A percentile compares a stretch with the other conserved stretches of the same genome.
phyloP scores from a whole-genome alignment of 2,329 filamentous ascomycete genomes.

The Pseudonectria foliicola region DNA sequence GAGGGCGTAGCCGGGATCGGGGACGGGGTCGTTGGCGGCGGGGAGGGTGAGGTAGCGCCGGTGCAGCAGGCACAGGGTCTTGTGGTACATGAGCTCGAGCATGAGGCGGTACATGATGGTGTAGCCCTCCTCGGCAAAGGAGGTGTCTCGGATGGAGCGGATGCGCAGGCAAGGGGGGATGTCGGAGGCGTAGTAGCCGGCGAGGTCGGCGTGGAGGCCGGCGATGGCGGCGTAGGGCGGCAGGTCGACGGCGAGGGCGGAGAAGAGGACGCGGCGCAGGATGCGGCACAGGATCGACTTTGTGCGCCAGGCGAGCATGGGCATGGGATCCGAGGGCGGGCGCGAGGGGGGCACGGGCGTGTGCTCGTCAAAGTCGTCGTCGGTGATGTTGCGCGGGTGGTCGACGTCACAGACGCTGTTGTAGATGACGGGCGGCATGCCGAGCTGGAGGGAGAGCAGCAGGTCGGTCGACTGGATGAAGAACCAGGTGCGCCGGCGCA shows the following conservation, averaged over 20 bases:
- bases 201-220: slow-evolving; percentile 34
- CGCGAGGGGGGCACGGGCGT: slow-evolving; percentile 35
- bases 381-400: slow-evolving; percentile 38
- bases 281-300: slow-evolving; percentile 38
- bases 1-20: slow-evolving; percentile 28
- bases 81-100: slow-evolving; percentile 41
- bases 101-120: slow-evolving; percentile 43
- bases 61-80: slow-evolving; percentile 43
- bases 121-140: slow-evolving; percentile 36
- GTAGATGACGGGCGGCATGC: slow-evolving; percentile 43
- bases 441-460: slow-evolving; percentile 44
- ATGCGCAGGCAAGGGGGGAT: slow-evolving; percentile 35
- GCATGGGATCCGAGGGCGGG: slow-evolving; percentile 35
- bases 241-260: slow-evolving; percentile 31
- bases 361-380: slow-evolving; percentile 46
- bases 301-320: slow-evolving; percentile 34
- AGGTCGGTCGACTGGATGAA: slow-evolving; percentile 41
- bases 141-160: slow-evolving; percentile 34
- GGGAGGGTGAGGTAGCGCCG: slow-evolving; percentile 34
- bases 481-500: slow-evolving; percentile 43
- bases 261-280: slow-evolving; percentile 35
- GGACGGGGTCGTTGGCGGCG: slow-evolving; percentile 28
- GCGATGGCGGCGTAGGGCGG: slow-evolving; percentile 28
- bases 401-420: slow-evolving; percentile 40
- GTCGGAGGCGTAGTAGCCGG: slow-evolving; percentile 23